phyloP scores from a whole-genome alignment of 2,329 filamentous ascomycete species.

The Clarireedia homoeocarpa region DNA sequence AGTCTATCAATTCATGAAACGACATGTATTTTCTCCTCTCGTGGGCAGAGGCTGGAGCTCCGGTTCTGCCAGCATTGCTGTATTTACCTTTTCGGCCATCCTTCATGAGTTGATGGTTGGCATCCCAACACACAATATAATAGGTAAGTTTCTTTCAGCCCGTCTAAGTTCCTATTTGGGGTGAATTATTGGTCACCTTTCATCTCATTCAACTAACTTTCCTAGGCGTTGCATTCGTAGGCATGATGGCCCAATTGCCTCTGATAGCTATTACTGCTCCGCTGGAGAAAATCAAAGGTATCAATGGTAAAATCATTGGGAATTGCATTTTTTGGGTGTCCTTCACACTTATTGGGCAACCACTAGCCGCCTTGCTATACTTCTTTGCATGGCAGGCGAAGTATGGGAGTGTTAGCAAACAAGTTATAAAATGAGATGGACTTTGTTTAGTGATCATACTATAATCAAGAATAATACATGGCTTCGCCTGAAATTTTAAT shows the following conservation, averaged over 20 bases:
- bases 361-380: constrained; percentile 83
- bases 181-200: background rate
- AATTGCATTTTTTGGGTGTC: constrained; percentile 96
- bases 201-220: constrained; percentile 18
- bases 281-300: constrained; percentile 69
- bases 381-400: constrained; percentile 99
- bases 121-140: constrained; percentile 87
- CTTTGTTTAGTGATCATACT: background rate
- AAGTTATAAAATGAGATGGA: constrained; percentile 1
- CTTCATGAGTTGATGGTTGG: constrained; percentile 91
- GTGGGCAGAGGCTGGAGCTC: constrained; percentile 75
- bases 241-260: constrained; percentile 90
- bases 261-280: constrained; percentile 75
- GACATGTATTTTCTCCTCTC: constrained; percentile 86
- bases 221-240: constrained; percentile 78
- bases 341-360: constrained; percentile 92
- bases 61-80: constrained; percentile 62
- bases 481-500: background rate
- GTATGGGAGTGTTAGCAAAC: constrained; percentile 69
- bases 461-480: background rate
- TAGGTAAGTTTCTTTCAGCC: constrained; percentile 48
- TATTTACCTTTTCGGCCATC: constrained; percentile 82
- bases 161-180: background rate
- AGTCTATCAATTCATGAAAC: constrained; percentile 92
- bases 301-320: constrained; percentile 70